These are phyloP conservation scores for Alternaria brassicicola DNA, from an alignment of 2,329 filamentous ascomycete species.

Conservation along the genomic window DNA sequence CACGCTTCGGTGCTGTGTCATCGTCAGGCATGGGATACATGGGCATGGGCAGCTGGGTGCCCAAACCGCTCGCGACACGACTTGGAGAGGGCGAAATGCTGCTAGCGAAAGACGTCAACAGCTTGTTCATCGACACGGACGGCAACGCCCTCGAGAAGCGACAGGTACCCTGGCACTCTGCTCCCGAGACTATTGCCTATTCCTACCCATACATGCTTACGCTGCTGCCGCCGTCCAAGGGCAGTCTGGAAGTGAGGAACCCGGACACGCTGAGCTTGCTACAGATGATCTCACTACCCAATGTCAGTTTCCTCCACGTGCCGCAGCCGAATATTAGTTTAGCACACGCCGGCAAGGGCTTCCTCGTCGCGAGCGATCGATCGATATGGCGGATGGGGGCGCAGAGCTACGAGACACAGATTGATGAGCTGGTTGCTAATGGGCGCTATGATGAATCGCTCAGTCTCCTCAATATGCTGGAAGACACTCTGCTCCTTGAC, in stretches of 20 bases:
- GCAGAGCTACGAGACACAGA: slow-evolving; percentile 87
- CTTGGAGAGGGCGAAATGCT: slow-evolving; percentile 83
- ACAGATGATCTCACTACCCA: slow-evolving; percentile 81
- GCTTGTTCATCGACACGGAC: slow-evolving; percentile 83
- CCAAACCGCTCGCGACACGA: slow-evolving; percentile 84
- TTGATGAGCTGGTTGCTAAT: slow-evolving; percentile 77
- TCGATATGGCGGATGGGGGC: slow-evolving; percentile 96
- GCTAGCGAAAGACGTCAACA: slow-evolving; percentile 97
- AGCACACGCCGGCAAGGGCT: slow-evolving; percentile 95
- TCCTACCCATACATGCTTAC: slow-evolving; percentile 95
- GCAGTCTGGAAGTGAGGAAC: slow-evolving; percentile 87
- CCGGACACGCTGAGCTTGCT: slow-evolving; percentile 89
- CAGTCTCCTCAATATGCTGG: slow-evolving; percentile 84
- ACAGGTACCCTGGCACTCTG: slow-evolving; percentile 89
- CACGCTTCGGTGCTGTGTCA: slow-evolving; percentile 81
- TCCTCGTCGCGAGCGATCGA: slow-evolving; percentile 89
- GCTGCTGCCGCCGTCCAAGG: slow-evolving; percentile 81
- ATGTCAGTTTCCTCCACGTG: slow-evolving; percentile 84
- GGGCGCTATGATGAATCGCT: slow-evolving; percentile 87
- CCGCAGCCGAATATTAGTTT: slow-evolving; percentile 90
- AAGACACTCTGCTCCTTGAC: slow-evolving; percentile 85
- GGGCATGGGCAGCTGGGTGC: slow-evolving; percentile 88
- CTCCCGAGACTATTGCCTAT: slow-evolving; percentile 91
- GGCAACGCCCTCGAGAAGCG: slow-evolving; percentile 82
- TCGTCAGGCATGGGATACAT: slow-evolving; percentile 95